Percentiles rank a stretch among this genome's conserved stretches.
Conservation (phyloP, 257 asterid genomes). For the Cruciata laevipes region DNA sequence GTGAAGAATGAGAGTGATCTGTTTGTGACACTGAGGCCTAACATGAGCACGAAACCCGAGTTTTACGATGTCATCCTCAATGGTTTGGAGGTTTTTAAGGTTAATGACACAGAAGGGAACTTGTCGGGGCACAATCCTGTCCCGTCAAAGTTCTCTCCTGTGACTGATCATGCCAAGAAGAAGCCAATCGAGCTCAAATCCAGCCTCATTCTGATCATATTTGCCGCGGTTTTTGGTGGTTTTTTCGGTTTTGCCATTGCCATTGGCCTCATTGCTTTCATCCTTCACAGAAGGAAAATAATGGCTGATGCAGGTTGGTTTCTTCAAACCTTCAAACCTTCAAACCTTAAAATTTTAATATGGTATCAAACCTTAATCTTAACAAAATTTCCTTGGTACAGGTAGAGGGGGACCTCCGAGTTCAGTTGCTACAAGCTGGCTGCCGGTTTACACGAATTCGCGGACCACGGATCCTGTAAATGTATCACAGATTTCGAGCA, state of each 20-base stretch:
- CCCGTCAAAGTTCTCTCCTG: constrained; percentile 14
- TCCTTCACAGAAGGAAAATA: neutral
- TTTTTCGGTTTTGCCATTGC: neutral
- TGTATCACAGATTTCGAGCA: neutral
- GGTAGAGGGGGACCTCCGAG: neutral
- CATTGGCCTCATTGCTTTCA: neutral
- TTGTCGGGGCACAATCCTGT: constrained; percentile 62
- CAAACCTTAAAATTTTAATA: too few species aligned
- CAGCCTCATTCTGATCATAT: constrained; percentile 14
- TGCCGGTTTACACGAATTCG: constrained; percentile 8
- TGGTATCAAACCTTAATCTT: too few species aligned
- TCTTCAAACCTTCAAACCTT: too few species aligned
- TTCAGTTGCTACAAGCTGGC: neutral
- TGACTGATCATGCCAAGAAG: neutral
- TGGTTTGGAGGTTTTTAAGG: constrained; percentile 69
- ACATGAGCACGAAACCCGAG: constrained; percentile 34
- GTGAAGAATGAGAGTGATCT: constrained; percentile 24
- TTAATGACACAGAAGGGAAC: constrained; percentile 43
- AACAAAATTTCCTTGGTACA: too few species aligned
- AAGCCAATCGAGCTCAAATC: neutral
- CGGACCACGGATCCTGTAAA: constrained; percentile 23
- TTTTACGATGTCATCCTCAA: constrained; percentile 50
- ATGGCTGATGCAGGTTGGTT: neutral
- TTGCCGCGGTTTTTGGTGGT: constrained; percentile 30
- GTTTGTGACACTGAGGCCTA: constrained; percentile 60